These are phyloP conservation scores for Fusarium zealandicum DNA, from an alignment of 2,329 filamentous ascomycete genomes.

Conservation along the genomic window DNA sequence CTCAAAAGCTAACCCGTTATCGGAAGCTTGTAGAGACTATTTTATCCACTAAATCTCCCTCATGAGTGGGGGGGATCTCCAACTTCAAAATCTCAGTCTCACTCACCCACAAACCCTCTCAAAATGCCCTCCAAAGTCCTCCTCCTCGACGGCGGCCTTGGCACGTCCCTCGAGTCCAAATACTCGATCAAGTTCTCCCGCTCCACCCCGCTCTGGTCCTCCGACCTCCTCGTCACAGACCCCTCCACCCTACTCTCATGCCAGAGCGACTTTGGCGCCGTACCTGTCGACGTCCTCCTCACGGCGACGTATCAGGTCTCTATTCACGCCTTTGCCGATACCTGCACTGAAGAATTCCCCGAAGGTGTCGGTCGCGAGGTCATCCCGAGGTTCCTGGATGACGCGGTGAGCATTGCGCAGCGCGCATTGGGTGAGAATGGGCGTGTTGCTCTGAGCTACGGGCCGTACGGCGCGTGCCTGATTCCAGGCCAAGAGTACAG, in stretches of 20 bases:
- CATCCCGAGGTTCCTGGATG: constrained; percentile 52
- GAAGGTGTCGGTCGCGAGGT: constrained; percentile 51
- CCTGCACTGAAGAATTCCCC: constrained; percentile 52
- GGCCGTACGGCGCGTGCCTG: constrained; percentile 73
- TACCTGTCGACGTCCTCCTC: constrained; percentile 68
- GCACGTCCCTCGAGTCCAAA: constrained; percentile 68
- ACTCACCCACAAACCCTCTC: constrained; percentile 7
- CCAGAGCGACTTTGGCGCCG: constrained; percentile 62
- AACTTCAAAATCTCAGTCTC: not conserved
- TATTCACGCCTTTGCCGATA: constrained; percentile 61
- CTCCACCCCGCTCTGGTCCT: constrained; percentile 70
- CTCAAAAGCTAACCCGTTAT: too few species aligned
- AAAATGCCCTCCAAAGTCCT: constrained; percentile 47
- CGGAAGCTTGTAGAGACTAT: not conserved
- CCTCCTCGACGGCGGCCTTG: constrained; percentile 72
- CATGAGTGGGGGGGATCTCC: constrained; percentile 19
- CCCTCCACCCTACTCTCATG: constrained; percentile 59
- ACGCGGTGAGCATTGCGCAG: constrained; percentile 54
- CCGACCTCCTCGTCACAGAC: constrained; percentile 66
- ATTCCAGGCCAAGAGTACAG: constrained; percentile 70
- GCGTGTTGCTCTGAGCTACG: constrained; percentile 65
- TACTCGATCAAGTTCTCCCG: constrained; percentile 60
- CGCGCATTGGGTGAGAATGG: constrained; percentile 43
- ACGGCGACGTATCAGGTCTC: constrained; percentile 74
- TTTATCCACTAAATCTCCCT: constrained; percentile 33